Base-by-base conservation (phyloP, 805 yeast species). In the Yueomyces sp. region DNA sequence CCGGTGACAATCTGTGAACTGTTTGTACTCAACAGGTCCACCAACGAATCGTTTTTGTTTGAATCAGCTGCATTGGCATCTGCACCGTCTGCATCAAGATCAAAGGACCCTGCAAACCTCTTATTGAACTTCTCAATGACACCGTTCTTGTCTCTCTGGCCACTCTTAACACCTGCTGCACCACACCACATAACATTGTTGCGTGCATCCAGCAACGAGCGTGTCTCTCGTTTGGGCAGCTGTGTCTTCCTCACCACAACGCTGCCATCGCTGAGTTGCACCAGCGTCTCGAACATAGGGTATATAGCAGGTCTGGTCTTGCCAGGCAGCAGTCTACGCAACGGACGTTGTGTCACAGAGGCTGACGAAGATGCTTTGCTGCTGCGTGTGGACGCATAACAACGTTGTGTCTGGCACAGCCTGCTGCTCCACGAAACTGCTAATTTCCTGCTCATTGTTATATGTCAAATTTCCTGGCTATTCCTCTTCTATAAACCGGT, bases 211-310 rank as follows among this genome's bases (percentile, higher is more conserved):
- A 79, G 76, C 52, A 92, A 76, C 76, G 86, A 77, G 60, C 92
- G 72, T 54, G 85, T 69, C 56, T 92, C 96, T 43, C 75, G 80
- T 54, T 85, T 83, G 8, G 98, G 98, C 47, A 78, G 85, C 50
- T 84, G 94, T 1, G 95, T 78, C 54, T 84, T 74, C 64, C 98
- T 75, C 34, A 68, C 69, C 33, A 87, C 70, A 2, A 94, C 95
- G 31, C 96, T 83, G 2, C 98, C 98, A 60, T 92, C 98, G 51
- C 94, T 81, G 46, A 88, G 72, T 64, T 90, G 95, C n/a, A 92
- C 88, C 36, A 73, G 64, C 32, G 88, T 82, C 50, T 90, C 87
- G 60, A 92, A 92, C 62, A 85, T 85, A 66, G 90, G 76, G 64
- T 85, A 88, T 37, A 92, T 82, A 33, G 96, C 87, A 2, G 97